Base-by-base conservation (phyloP, 1,139 yeast species). In the Geotrichum fermentans region DNA sequence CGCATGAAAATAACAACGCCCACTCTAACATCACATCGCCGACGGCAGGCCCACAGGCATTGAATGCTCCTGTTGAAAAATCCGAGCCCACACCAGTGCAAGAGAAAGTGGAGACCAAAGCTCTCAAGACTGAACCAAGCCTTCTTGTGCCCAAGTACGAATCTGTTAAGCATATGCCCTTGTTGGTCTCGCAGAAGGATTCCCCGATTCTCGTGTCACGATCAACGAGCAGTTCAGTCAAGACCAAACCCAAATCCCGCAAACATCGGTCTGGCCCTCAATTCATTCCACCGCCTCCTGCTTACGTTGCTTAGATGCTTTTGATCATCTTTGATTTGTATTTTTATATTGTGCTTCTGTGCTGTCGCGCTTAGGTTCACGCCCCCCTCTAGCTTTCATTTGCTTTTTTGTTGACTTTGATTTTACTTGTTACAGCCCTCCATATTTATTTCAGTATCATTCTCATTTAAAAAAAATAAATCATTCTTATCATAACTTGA, bases 221-320 rank as follows among this genome's bases (percentile, higher is more conserved):
- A 11, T 20, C 34, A 5, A 13, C n/a, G 6, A 10, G 8, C 8
- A 24, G 8, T 10, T 6, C 10, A 6, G 28, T 6, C 8, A 10
- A 6, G 28, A 24, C 28, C 28, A 24, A 6, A 10, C 28, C 28
- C 8, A 30, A n/a, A 10, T 6, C 28, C 28, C 8, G 28, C 28
- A 24, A 24, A 10, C 28, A 10, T 10, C 28, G 28, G 38, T 28
- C 4, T 18, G 16, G 21, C 18, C 22, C 28, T 22, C 43, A 40
- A 2, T 34, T 35, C 17, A 49, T 45, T 17, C 39, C 51, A 17
- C 54, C 55, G 22, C 54, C 56, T 17, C 54, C 55, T 22, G 54
- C 56, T 16, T 52, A 52, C 41, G 54, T 49, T 20, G 56, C 56
- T 3, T 53, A 38, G 40, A 18, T 32, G 40, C 20, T 26, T 40